Evolutionary conservation across 768 basidiomycete genomes (phyloP).

Genomic region (Boletellus ananas): DNA sequence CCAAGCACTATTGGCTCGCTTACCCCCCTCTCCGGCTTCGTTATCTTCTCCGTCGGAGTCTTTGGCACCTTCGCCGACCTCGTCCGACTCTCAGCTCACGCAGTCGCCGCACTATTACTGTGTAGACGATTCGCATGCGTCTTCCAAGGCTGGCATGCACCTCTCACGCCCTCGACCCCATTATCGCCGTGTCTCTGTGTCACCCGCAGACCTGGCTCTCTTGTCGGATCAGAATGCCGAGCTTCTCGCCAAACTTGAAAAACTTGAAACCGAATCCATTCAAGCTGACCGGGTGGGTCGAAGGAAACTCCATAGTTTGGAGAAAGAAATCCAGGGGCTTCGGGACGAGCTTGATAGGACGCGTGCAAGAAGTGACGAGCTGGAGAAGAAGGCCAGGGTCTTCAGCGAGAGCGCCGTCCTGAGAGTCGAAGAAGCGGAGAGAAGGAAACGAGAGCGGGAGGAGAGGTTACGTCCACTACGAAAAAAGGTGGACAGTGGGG

Average conservation of each 20-base stretch:
- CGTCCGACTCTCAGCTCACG: conserved; percentile 25
- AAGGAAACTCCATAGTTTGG: conserved; percentile 64
- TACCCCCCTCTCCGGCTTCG: conserved; percentile 45
- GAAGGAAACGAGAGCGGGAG: conserved; percentile 39
- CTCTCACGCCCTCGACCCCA: conserved; percentile 26
- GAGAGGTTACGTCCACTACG: conserved; percentile 53
- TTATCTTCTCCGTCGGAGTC: conserved; percentile 31
- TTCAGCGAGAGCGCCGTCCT: conserved; percentile 25
- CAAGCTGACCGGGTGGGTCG: conserved; percentile 65
- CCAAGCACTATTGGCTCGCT: conserved; percentile 61
- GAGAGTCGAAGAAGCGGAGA: conserved; percentile 30
- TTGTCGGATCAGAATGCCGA: conserved; percentile 84
- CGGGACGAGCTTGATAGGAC: conserved; percentile 74
- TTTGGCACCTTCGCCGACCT: conserved; percentile 20
- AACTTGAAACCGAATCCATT: conserved; percentile 65
- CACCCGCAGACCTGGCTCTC: conserved; percentile 62
- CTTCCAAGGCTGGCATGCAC: conserved; percentile 14
- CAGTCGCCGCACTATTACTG: conserved; percentile 34
- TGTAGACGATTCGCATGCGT: conserved; percentile 25
- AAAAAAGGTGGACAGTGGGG: conserved; percentile 32
- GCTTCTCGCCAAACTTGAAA: conserved; percentile 69
- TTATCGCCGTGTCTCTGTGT: conserved; percentile 52
- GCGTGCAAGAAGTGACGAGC: conserved; percentile 64
- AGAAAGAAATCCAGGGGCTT: conserved; percentile 75
- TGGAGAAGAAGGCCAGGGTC: conserved; percentile 61